These are phyloP conservation scores for Neurospora tetraspora DNA, from an alignment of 495 filamentous ascomycete genomes.

Conservation along the genomic window DNA sequence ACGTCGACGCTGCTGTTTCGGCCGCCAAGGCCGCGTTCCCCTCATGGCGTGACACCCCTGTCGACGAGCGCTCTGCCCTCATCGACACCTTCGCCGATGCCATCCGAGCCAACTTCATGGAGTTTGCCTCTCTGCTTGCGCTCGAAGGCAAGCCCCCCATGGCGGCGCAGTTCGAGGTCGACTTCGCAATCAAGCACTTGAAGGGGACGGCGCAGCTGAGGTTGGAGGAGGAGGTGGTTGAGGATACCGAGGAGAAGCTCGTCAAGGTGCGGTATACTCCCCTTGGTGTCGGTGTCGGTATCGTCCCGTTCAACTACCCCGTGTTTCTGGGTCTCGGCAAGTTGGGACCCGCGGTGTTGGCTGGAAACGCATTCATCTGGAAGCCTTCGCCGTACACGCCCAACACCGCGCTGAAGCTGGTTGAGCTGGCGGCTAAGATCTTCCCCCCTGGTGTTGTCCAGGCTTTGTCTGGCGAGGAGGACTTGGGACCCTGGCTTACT, in stretches of 20 bases:
- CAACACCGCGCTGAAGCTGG: constrained; percentile 55
- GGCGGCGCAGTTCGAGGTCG: constrained; percentile 23
- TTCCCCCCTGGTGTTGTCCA: constrained; percentile 61
- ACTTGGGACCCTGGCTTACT: constrained; percentile 49
- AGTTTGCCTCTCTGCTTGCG: constrained; percentile 28
- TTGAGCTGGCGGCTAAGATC: constrained; percentile 48
- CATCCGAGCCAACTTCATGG: constrained; percentile 23
- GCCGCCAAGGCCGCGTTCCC: constrained; percentile 36
- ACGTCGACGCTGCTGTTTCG: constrained; percentile 42
- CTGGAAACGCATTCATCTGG: constrained; percentile 54
- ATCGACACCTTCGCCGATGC: constrained; percentile 41
- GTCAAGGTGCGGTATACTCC: constrained; percentile 42
- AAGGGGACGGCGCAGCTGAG: background rate
- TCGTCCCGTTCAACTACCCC: constrained; percentile 60
- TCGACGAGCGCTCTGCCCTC: constrained; percentile 41
- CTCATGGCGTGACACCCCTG: constrained; percentile 31
- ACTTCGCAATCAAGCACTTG: constrained; percentile 12
- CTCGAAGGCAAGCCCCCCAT: constrained; percentile 18
- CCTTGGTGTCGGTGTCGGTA: constrained; percentile 43
- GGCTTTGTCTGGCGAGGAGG: constrained; percentile 54
- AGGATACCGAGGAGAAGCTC: constrained; percentile 38
- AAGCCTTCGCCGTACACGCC: constrained; percentile 59
- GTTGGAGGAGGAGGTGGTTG: constrained; percentile 8
- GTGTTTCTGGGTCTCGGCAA: constrained; percentile 45
- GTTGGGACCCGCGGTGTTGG: constrained; percentile 44